Evolutionary conservation across 805 yeast species (phyloP).

Genomic region (Kluyveromyces nonfermentans): DNA sequence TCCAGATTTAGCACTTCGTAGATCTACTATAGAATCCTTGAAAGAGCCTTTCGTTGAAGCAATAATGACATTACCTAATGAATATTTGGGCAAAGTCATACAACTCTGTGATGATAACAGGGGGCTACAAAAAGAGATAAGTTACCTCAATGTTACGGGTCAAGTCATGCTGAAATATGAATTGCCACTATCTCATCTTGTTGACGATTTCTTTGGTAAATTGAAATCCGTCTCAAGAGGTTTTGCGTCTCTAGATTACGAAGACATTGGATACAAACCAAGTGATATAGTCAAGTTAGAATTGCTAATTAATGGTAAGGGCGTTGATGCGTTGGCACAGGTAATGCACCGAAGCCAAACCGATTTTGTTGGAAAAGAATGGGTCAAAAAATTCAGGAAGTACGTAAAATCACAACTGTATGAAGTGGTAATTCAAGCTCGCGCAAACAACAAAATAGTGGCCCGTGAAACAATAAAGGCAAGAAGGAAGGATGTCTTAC

Average conservation of each 20-base stretch:
- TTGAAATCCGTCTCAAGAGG: conserved; percentile 85
- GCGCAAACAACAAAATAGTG: conserved; percentile 65
- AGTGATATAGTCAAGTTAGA: conserved; percentile 83
- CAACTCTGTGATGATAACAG: conserved; percentile 75
- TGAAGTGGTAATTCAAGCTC: conserved; percentile 89
- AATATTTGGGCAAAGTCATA: conserved; percentile 80
- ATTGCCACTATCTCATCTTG: conserved; percentile 79
- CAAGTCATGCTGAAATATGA: conserved; percentile 75
- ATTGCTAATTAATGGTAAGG: conserved; percentile 75
- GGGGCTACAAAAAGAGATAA: conserved; percentile 73
- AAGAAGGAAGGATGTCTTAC: conserved; percentile 88
- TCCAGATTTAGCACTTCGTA: conserved; percentile 46
- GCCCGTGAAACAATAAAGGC: conserved; percentile 95
- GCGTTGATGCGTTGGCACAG: conserved; percentile 87
- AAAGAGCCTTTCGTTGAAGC: conserved; percentile 90
- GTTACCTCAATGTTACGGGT: conserved; percentile 58
- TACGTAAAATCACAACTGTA: conserved; percentile 74
- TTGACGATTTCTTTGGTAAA: conserved; percentile 93
- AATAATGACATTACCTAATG: conserved; percentile 82
- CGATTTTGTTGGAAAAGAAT: conserved; percentile 62
- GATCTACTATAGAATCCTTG: conserved; percentile 34
- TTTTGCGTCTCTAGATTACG: conserved; percentile 89
- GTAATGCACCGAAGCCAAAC: conserved; percentile 80
- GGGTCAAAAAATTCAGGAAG: conserved; percentile 75
- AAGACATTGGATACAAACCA: conserved; percentile 77